These are phyloP conservation scores for Neurospora intermedia DNA, from an alignment of 495 filamentous ascomycete species.

Conservation along the genomic window DNA sequence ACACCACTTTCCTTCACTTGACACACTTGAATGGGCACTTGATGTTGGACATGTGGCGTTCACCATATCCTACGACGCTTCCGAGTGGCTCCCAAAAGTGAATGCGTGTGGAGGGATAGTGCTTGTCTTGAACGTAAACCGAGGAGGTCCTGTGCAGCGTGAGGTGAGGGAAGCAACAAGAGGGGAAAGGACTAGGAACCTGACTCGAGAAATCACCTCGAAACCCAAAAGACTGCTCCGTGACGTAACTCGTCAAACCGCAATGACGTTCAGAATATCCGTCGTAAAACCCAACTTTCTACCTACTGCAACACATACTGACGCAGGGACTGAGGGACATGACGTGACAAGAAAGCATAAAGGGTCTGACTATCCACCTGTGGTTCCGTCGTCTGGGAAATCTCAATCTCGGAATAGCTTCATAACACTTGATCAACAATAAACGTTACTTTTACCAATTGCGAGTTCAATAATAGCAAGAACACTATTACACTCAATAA, in stretches of 20 bases:
- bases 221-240: background rate
- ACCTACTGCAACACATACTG: background rate
- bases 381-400: background rate
- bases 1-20: background rate
- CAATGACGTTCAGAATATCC: background rate
- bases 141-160: background rate
- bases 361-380: background rate
- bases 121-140: background rate
- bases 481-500: background rate
- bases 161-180: background rate
- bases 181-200: background rate
- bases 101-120: background rate
- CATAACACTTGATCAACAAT: background rate
- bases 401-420: background rate
- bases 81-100: background rate
- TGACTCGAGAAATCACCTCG: background rate
- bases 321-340: background rate
- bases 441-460: background rate
- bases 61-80: background rate
- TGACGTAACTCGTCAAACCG: conserved; percentile 1
- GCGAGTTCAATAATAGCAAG: background rate
- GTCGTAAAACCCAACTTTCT: background rate
- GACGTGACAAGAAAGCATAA: background rate
- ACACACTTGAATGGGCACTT: background rate
- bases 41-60: background rate